Evolutionary conservation across 23 red algal species (phyloP).

Genomic region (Gracilariopsis chorda): DNA sequence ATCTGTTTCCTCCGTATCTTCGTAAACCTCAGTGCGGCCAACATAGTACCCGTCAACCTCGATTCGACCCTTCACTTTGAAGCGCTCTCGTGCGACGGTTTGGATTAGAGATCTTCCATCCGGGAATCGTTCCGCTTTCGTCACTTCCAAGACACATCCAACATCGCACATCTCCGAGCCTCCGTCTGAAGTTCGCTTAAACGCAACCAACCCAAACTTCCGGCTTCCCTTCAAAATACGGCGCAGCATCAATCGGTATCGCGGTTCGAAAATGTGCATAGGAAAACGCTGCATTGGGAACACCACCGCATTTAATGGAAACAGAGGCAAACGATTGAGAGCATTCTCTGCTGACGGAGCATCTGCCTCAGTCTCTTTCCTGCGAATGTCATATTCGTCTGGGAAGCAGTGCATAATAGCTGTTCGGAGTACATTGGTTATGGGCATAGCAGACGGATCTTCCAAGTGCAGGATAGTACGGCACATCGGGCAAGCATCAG

Average conservation of each 20-base stretch:
- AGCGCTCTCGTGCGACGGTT: slow-evolving; percentile 54
- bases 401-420: slow-evolving; percentile 58
- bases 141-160: slow-evolving; percentile 73
- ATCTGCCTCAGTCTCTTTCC: slow-evolving; percentile 20
- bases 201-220: slow-evolving; percentile 71
- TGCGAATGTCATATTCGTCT: slow-evolving; percentile 22
- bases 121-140: slow-evolving; percentile 52
- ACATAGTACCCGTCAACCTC: slow-evolving; percentile 85
- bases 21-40: slow-evolving; percentile 40
- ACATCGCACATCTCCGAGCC: slow-evolving; percentile 35
- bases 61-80: slow-evolving; percentile 25
- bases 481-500: slow-evolving; percentile 65
- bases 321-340: slow-evolving; percentile 58
- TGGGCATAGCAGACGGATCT: slow-evolving; percentile 46
- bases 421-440: slow-evolving; percentile 41
- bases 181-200: slow-evolving; percentile 32
- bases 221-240: slow-evolving; percentile 71
- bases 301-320: slow-evolving; percentile 61
- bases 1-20: slow-evolving; percentile 57
- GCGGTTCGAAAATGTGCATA: slow-evolving; percentile 84
- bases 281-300: slow-evolving; percentile 77
- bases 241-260: slow-evolving; percentile 80
- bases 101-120: slow-evolving; percentile 77
- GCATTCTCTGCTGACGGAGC: slow-evolving; percentile 42
- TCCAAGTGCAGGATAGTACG: slow-evolving; percentile 60